A percentile compares a stretch with the other conserved stretches of the same genome.
Evolutionary conservation across 148 eudicot species (phyloP).

Genomic region (Cornus suecica): DNA sequence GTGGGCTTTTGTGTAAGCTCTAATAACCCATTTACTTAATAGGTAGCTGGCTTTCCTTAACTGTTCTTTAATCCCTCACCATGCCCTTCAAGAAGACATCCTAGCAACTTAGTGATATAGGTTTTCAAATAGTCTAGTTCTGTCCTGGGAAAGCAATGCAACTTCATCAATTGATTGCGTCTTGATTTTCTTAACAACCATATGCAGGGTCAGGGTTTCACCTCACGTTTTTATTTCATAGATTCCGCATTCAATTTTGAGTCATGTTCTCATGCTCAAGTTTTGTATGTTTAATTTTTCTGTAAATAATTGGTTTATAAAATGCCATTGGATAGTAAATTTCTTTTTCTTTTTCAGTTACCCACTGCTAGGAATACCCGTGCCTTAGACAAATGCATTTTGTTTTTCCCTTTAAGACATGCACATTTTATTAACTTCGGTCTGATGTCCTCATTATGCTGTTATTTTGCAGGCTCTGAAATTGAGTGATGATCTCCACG

Average conservation of each 20-base stretch:
- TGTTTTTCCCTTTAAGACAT: neutral
- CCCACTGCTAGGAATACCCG: neutral
- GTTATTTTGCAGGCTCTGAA: slow-evolving; percentile 56
- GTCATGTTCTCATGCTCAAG: neutral
- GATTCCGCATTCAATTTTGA: neutral
- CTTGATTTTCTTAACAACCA: neutral
- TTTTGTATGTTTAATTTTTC: neutral
- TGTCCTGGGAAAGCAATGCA: neutral
- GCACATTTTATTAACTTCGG: neutral
- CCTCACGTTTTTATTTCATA: neutral
- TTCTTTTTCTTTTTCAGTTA: neutral
- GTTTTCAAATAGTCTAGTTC: neutral
- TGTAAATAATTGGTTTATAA: neutral
- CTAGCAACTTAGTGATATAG: neutral
- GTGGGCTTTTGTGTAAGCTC: too few species aligned
- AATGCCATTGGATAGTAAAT: neutral
- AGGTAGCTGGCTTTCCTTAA: too few species aligned
- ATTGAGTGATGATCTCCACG: slow-evolving; percentile 94
- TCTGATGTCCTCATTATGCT: neutral
- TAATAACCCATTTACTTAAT: too few species aligned
- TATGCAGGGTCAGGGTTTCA: neutral
- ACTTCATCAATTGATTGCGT: too few species aligned
- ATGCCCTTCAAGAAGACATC: too few species aligned
- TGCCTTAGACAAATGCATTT: neutral
- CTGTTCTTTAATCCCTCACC: too few species aligned